Base-by-base conservation (phyloP, 768 basidiomycete species). In the Tylopilus intermedius region DNA sequence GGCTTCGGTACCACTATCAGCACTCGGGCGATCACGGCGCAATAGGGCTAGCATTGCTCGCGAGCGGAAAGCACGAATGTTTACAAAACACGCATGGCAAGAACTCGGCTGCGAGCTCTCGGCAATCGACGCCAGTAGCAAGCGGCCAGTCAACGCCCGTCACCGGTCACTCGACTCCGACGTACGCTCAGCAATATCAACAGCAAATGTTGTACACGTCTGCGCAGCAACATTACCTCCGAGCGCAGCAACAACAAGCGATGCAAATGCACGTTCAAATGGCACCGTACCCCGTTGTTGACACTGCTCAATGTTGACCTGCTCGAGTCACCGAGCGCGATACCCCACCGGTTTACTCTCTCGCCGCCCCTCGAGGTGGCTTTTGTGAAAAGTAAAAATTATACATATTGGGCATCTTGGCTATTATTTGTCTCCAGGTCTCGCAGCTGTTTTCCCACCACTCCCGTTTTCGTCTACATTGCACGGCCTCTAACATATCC, bases 21-120 rank as follows among this genome's bases (percentile, higher is more conserved):
- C 95, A 98, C 71, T 88, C 88, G 21, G 95, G 94, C 10, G 92
- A 94, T 40, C 96, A 98, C 69, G 95, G 95, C 4, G 86, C 88
- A 6, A 78, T 91, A 39, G 96, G 96, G 5, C 76, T 97, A 0
- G 82, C 84, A 41, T 73, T 96, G 61, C 78, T 97, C 41, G 90
- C 90, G 4, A 81, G 80, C 48, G 88, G 89, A 3, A 74, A 83
- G 58, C 88, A 83, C 62, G 79, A 79, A 52, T 81, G 79, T 56
- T 54, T 82, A 22, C 71, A 69, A 50, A 65, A 74, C 30, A 27
- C 62, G 0, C 67, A 71, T 38, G 67, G 67, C 40, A 69, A 62
- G 53, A 59, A 27, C 2, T 67, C 66, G 38, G 64, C 67, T 42
- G 46, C 69, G 1, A 69, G 63, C 49, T 70, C 68, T 27, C 63